Conservation (phyloP, 805 yeast genomes). For the Wickerhamomyces subpelliculosus region DNA sequence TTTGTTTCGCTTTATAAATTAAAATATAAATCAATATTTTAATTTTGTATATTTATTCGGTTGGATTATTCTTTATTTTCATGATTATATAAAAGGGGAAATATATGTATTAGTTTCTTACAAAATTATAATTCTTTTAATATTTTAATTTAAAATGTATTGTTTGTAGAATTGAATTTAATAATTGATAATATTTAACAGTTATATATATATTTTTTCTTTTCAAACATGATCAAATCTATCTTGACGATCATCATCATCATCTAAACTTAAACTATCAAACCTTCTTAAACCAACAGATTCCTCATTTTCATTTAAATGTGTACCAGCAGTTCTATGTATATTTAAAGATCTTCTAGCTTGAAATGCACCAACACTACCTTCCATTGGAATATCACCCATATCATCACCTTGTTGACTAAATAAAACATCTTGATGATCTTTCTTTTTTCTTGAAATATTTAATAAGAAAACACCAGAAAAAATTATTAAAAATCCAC, state of each 20-base stretch:
- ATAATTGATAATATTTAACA: neutral
- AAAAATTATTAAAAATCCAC: constrained; percentile 83
- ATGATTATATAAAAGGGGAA: too few species aligned
- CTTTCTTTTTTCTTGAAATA: constrained; percentile 61
- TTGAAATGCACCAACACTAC: constrained; percentile 72
- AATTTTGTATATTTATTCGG: constrained; percentile 16
- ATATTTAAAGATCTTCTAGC: constrained; percentile 72
- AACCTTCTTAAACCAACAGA: constrained; percentile 51
- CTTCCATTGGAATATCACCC: constrained; percentile 75
- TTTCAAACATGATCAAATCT: constrained; percentile 18
- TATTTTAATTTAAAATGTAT: neutral
- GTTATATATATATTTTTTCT: neutral
- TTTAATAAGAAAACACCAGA: constrained; percentile 81
- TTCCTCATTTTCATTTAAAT: constrained; percentile 31
- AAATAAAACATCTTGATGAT: constrained; percentile 34
- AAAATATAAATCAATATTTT: neutral
- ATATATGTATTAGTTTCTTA: too few species aligned
- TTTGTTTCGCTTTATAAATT: neutral
- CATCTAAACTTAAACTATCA: constrained; percentile 48
- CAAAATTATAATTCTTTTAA: neutral
- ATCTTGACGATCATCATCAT: constrained; percentile 28
- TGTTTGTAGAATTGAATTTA: neutral
- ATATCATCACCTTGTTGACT: constrained; percentile 40
- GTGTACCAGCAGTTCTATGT: constrained; percentile 34
- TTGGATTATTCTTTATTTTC: neutral